These are phyloP conservation scores for Eucalyptus cloeziana DNA, from an alignment of 345 rosid genomes.

Conservation along the genomic window DNA sequence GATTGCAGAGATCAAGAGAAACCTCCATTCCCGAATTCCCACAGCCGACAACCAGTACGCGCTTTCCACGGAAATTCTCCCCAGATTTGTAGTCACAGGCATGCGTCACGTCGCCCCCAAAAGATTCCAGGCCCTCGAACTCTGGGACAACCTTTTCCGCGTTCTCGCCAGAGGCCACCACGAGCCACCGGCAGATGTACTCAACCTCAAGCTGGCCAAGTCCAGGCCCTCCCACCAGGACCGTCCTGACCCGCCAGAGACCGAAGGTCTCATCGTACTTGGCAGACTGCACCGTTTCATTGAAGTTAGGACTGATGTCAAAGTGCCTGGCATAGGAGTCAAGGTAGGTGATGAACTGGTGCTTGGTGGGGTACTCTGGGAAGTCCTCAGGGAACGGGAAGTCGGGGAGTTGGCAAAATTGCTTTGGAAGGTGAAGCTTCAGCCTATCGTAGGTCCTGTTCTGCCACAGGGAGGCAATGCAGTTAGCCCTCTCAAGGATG, in stretches of 20 bases:
- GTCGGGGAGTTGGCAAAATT: slow-evolving; percentile 59
- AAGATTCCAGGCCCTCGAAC: slow-evolving; percentile 56
- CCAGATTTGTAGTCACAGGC: slow-evolving; percentile 81
- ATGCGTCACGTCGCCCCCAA: slow-evolving; percentile 50
- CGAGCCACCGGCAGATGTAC: slow-evolving; percentile 75
- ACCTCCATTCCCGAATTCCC: slow-evolving; percentile 97
- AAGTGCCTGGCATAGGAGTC: slow-evolving; percentile 55
- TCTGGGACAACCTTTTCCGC: slow-evolving; percentile 73
- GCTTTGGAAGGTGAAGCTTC: slow-evolving; percentile 84
- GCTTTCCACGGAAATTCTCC: slow-evolving; percentile 35
- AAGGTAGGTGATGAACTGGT: slow-evolving; percentile 62
- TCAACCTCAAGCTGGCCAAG: slow-evolving; percentile 32
- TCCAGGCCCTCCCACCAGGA: slow-evolving; percentile 12
- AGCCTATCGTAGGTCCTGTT: slow-evolving; percentile 74
- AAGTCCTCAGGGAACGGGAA: slow-evolving; percentile 53
- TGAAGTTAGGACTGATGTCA: slow-evolving; percentile 47
- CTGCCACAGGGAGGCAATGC: slow-evolving; percentile 89
- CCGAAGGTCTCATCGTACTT: slow-evolving; percentile 53
- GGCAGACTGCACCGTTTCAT: slow-evolving; percentile 66
- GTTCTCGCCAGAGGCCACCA: slow-evolving; percentile 86
- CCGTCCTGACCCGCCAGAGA: slow-evolving; percentile 60
- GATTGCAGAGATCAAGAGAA: slow-evolving; percentile 69
- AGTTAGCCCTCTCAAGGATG: slow-evolving; percentile 61
- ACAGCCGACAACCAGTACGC: slow-evolving; percentile 74
- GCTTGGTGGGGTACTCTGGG: slow-evolving; percentile 72